Evolutionary conservation across 768 basidiomycete genomes (phyloP).

Genomic region (Amanita jacksonii): DNA sequence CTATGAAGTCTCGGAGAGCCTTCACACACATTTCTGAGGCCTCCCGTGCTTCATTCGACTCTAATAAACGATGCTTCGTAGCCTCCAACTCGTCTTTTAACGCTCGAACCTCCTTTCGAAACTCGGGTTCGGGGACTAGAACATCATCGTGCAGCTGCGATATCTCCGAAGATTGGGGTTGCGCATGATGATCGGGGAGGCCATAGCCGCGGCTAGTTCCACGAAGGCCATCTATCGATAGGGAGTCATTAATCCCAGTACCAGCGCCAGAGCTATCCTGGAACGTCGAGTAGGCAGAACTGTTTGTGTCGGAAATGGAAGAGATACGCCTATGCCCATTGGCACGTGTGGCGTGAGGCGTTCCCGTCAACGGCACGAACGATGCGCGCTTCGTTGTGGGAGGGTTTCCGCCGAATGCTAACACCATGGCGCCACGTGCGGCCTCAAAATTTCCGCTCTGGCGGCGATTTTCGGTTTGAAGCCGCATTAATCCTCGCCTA

Average conservation of each 20-base stretch:
- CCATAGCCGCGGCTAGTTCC: slow-evolving; percentile 36
- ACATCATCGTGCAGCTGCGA: slow-evolving; percentile 11
- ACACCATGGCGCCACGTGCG: slow-evolving; percentile 40
- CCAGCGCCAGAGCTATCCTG: slow-evolving; percentile 24
- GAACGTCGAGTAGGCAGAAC: slow-evolving; percentile 18
- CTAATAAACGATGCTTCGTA: slow-evolving; percentile 56
- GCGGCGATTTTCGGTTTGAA: slow-evolving; percentile 69
- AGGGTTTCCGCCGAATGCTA: slow-evolving; percentile 31
- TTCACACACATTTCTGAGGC: slow-evolving; percentile 82
- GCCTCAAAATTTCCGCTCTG: slow-evolving; percentile 34
- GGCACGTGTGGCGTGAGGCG: slow-evolving; percentile 31
- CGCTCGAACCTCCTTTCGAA: slow-evolving; percentile 50
- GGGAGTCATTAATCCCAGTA: slow-evolving; percentile 23
- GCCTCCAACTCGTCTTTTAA: slow-evolving; percentile 54
- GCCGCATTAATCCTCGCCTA: slow-evolving; percentile 79
- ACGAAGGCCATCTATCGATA: slow-evolving; percentile 14
- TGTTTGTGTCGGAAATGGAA: slow-evolving; percentile 58
- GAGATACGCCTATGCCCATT: slow-evolving; percentile 61
- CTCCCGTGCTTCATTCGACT: slow-evolving; percentile 75
- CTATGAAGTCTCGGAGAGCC: slow-evolving; percentile 76
- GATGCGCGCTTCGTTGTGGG: slow-evolving; percentile 62
- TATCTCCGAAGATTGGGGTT: slow-evolving; percentile 20
- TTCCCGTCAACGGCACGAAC: slow-evolving; percentile 65
- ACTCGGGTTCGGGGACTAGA: slow-evolving; percentile 38
- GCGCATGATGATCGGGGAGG: slow-evolving; percentile 41